These are phyloP conservation scores for Debaryomyces sp. DNA, from an alignment of 1,139 yeast species.

Conservation along the genomic window DNA sequence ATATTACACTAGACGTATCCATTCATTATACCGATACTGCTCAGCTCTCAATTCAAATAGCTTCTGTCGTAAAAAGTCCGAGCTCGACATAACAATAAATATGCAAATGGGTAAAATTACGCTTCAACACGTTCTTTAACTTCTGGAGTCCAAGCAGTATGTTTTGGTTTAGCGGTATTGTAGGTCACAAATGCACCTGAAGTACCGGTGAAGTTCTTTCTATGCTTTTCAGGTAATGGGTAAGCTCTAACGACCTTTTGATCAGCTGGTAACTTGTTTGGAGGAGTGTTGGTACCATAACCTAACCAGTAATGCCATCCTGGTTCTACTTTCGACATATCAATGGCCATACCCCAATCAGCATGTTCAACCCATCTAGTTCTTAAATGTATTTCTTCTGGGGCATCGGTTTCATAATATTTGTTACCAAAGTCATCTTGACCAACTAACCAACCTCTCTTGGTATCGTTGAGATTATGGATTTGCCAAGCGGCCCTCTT, in stretches of 20 bases:
- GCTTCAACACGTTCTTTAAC: constrained; percentile 49
- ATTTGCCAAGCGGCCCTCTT: constrained; percentile 72
- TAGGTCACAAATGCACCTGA: constrained; percentile 79
- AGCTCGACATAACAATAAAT: constrained; percentile 4
- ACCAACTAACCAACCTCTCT: constrained; percentile 60
- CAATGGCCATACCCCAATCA: constrained; percentile 66
- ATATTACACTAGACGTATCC: background rate
- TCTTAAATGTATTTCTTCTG: constrained; percentile 83
- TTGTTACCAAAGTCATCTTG: constrained; percentile 71
- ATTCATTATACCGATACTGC: constrained; percentile 1
- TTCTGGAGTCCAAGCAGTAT: constrained; percentile 65
- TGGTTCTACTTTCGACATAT: constrained; percentile 82
- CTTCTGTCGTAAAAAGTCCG: background rate
- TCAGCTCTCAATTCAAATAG: background rate
- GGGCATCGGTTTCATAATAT: constrained; percentile 71
- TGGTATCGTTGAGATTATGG: constrained; percentile 75
- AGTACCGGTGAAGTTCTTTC: constrained; percentile 62
- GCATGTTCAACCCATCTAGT: constrained; percentile 89
- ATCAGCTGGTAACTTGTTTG: constrained; percentile 57
- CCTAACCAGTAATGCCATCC: constrained; percentile 95
- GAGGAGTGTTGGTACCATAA: constrained; percentile 81
- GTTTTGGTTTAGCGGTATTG: constrained; percentile 81
- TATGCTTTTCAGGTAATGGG: constrained; percentile 57
- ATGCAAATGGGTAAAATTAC: constrained; percentile 8
- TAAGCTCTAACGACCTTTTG: constrained; percentile 61